Evolutionary conservation across 768 basidiomycete genomes (phyloP), one percentile per base, ranked within the genome.

Genomic region (Tephrocybe sp.): DNA sequence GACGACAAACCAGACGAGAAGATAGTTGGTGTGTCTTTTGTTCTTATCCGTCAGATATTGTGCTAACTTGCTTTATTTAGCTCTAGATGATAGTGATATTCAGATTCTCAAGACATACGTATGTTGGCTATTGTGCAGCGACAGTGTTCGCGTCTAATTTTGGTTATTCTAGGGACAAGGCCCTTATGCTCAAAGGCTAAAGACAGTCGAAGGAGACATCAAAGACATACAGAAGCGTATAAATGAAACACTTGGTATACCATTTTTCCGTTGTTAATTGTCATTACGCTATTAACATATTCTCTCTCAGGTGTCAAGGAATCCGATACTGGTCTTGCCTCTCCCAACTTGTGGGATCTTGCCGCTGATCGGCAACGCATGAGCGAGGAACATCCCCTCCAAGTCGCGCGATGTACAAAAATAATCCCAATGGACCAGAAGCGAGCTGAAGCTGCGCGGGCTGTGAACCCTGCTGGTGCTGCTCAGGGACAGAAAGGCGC

Each of bases 61-160:
- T 27, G 19, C 27, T 10, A 57, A 61, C 22, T 66, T 29, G 13
- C 3, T 23, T 23, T 30, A 2, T 44, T 12, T 52, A 97, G 95
- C 88, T 43, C 84, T 99, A 54, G 97, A 98, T 64, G 95, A 97
- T 61, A 93, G 91, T 57, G 97, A 98, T 65, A 99, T 99, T 43
- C 95, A 98, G 67, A 97, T 99, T 58, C 82, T 99, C 55, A 97
- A 97, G 75, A 99, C 95, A 52, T 98, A 98, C 69, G 95, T 92
- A 68, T 52, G 84, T 58, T 22, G 16, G 29, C 27, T 37, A 42
- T 45, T 37, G 25, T 6, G 18, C 29, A 4, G 31, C 16, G 23
- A 41, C 45, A 41, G 33, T 15, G 30, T 15, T 30, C 16, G 4
- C 47, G 38, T 42, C 41, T 31, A 47, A 53, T 33, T 12, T 13